Conservation (phyloP, 192 early-diverging fungal genomes). For the Coemansia sp. region DNA sequence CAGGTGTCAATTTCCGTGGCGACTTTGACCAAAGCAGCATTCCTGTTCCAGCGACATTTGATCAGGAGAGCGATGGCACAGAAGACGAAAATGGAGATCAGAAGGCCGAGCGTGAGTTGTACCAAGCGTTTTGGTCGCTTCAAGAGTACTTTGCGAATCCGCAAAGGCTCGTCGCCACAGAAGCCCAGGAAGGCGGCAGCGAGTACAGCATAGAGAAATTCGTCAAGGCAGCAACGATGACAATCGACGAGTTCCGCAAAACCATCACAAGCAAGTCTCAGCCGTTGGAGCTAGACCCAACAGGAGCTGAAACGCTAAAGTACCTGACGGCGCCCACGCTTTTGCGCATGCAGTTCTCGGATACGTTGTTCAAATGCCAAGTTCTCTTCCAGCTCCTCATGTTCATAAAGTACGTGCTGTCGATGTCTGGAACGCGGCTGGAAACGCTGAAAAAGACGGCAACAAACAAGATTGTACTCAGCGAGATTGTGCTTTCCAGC, state of each 20-base stretch:
- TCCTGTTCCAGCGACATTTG: slow-evolving; percentile 48
- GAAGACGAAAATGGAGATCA: not conserved
- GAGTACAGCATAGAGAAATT: slow-evolving; percentile 11
- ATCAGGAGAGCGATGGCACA: not conserved
- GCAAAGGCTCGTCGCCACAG: slow-evolving; percentile 39
- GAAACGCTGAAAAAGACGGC: slow-evolving; percentile 50
- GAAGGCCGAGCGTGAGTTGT: slow-evolving; percentile 41
- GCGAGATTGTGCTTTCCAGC: slow-evolving; percentile 39
- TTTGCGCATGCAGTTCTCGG: slow-evolving; percentile 62
- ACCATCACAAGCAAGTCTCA: slow-evolving; percentile 10
- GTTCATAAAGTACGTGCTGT: slow-evolving; percentile 72
- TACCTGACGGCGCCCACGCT: slow-evolving; percentile 44
- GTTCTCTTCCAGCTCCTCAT: slow-evolving; percentile 86
- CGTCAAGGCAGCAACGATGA: slow-evolving; percentile 15
- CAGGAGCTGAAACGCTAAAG: slow-evolving; percentile 23
- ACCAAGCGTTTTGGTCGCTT: slow-evolving; percentile 76
- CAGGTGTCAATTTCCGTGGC: slow-evolving; percentile 86
- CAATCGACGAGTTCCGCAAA: slow-evolving; percentile 48
- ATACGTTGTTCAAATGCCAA: slow-evolving; percentile 80
- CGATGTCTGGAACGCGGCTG: slow-evolving; percentile 54
- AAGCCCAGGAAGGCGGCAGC: not conserved
- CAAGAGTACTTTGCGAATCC: slow-evolving; percentile 79
- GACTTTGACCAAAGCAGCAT: slow-evolving; percentile 77
- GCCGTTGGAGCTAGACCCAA: slow-evolving; percentile 16
- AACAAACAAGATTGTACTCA: slow-evolving; percentile 61